Conservation (phyloP, 225 moss, liverwort and hornwort genomes). For the Asterella californica region DNA sequence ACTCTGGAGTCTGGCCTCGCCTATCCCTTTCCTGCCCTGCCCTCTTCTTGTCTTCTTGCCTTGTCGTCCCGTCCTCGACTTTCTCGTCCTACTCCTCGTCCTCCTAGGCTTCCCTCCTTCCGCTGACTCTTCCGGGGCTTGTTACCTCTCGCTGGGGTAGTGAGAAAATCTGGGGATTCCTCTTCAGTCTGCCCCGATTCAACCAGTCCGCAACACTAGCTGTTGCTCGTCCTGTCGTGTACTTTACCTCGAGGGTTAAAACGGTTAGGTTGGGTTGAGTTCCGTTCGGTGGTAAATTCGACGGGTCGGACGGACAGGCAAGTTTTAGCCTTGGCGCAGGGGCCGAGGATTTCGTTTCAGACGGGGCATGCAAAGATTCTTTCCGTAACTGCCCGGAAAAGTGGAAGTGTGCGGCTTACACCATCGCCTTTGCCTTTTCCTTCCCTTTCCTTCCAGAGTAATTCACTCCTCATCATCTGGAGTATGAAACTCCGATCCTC, state of each 20-base stretch:
- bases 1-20: background rate
- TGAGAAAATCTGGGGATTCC: no score
- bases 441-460: background rate
- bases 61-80: background rate
- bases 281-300: background rate
- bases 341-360: background rate
- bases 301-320: background rate
- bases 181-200: background rate
- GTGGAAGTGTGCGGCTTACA: background rate
- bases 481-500: background rate
- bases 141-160: background rate
- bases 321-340: background rate
- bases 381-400: background rate
- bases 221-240: no score
- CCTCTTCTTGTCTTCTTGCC: no score
- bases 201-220: background rate
- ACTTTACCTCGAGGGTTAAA: background rate
- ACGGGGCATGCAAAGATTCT: background rate
- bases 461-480: no score
- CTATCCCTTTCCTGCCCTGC: background rate
- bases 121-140: background rate
- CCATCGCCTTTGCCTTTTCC: background rate
- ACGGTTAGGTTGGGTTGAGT: background rate
- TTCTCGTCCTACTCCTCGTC: background rate
- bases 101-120: no score